Evolutionary conservation across 176 grass and related monocot genomes (phyloP).

Genomic region (Eleusine coracana): DNA sequence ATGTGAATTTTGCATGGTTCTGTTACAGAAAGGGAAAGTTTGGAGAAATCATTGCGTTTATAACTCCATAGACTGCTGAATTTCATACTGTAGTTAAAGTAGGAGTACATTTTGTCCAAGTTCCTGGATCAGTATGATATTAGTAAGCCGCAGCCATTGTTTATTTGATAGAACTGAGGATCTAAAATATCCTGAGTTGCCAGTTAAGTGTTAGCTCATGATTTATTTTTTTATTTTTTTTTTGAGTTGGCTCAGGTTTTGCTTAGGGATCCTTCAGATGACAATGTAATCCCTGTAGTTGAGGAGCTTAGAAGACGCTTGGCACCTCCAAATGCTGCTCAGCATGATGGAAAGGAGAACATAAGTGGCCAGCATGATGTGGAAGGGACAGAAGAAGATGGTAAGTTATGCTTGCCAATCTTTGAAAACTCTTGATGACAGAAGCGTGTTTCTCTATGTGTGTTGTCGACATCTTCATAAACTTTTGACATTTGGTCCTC

Average conservation of each 20-base stretch:
- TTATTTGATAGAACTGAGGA: constrained; percentile 25
- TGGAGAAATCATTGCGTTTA: background rate
- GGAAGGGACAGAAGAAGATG: constrained; percentile 77
- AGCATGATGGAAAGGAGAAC: constrained; percentile 64
- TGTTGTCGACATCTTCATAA: constrained; percentile 6
- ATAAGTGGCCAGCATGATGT: constrained; percentile 64
- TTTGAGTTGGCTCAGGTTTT: constrained; percentile 58
- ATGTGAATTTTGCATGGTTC: constrained; percentile 15
- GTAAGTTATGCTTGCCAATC: constrained; percentile 42
- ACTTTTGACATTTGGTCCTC: constrained; percentile 13
- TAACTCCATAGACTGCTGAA: background rate
- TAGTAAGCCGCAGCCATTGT: background rate
- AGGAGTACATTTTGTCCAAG: background rate
- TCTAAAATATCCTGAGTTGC: constrained; percentile 26
- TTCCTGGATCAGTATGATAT: background rate
- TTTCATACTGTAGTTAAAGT: background rate
- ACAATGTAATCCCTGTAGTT: constrained; percentile 84
- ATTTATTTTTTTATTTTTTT: background rate
- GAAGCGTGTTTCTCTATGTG: constrained; percentile 3
- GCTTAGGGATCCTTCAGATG: constrained; percentile 84
- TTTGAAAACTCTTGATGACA: constrained; percentile 8
- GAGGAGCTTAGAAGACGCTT: constrained; percentile 81
- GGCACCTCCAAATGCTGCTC: constrained; percentile 44
- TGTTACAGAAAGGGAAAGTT: background rate
- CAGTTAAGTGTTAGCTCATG: constrained; percentile 17